Percentiles rank a stretch among this genome's conserved stretches.
Conservation (phyloP, 2,329 filamentous ascomycete species). For the Aspergillus sp. region DNA sequence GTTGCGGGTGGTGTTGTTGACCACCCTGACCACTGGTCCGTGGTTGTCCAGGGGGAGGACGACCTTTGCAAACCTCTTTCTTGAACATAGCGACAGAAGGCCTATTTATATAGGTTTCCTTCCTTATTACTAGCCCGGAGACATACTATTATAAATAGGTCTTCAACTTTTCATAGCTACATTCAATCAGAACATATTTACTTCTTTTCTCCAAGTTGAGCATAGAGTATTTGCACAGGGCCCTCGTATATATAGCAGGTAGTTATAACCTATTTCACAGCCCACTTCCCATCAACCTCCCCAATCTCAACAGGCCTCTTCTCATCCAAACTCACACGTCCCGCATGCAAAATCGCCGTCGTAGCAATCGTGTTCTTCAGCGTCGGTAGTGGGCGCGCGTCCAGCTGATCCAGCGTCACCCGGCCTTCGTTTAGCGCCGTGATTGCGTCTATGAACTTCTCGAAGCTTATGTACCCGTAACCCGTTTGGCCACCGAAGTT, state of each 20-base stretch:
- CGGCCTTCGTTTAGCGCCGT: constrained; percentile 72
- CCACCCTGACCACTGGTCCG: too few relatives aligned
- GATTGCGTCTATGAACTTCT: constrained; percentile 92
- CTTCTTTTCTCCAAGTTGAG: too few relatives aligned
- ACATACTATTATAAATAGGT: too few relatives aligned
- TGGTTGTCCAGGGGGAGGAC: too few relatives aligned
- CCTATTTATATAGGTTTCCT: too few relatives aligned
- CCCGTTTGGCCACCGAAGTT: constrained; percentile 90
- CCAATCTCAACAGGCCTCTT: constrained; percentile 71
- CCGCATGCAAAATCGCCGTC: constrained; percentile 87
- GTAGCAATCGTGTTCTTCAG: constrained; percentile 87
- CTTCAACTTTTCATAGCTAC: too few relatives aligned
- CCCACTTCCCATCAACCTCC: constrained; percentile 56
- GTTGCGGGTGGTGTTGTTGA: too few relatives aligned
- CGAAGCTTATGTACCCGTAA: constrained; percentile 91
- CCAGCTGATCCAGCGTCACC: constrained; percentile 71
- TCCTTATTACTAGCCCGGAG: too few relatives aligned
- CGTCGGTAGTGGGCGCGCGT: constrained; percentile 78
- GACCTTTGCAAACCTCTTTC: too few relatives aligned
- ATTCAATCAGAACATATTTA: too few relatives aligned
- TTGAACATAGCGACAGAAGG: too few relatives aligned
- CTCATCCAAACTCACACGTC: constrained; percentile 81
- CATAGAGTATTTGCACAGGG: too few relatives aligned
- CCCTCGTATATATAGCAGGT: background rate
- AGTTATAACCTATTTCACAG: constrained; percentile 50